Conservation (phyloP, 108 stramenopile species). For the Skeletonema tropicum region DNA sequence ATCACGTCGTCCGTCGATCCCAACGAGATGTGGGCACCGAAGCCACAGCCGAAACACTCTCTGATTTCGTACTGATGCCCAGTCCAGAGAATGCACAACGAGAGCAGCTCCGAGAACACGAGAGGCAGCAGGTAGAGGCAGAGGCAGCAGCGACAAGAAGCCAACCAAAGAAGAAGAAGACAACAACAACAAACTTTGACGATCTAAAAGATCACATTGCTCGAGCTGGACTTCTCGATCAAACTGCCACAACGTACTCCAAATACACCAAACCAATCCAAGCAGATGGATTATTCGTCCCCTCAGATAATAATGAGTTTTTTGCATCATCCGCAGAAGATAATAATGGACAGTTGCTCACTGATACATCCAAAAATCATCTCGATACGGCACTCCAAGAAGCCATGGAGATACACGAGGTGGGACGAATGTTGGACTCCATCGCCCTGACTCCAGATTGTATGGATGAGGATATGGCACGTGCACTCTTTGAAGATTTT, state of each 20-base stretch:
- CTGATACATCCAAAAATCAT: slow-evolving; percentile 51
- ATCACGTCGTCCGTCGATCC: slow-evolving; percentile 78
- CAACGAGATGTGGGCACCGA: slow-evolving; percentile 86
- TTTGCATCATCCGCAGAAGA: slow-evolving; percentile 3
- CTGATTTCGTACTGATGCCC: slow-evolving; percentile 72
- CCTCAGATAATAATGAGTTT: not conserved
- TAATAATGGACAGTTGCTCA: slow-evolving; percentile 12
- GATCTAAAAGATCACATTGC: slow-evolving; percentile 27
- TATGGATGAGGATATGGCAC: slow-evolving; percentile 95
- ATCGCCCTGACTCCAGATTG: slow-evolving; percentile 87
- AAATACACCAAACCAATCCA: slow-evolving; percentile 88
- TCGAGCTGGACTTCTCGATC: slow-evolving; percentile 71
- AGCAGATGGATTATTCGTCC: slow-evolving; percentile 54
- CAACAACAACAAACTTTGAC: slow-evolving; percentile 6
- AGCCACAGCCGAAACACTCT: slow-evolving; percentile 39
- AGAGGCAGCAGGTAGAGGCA: no score
- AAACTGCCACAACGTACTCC: slow-evolving; percentile 85
- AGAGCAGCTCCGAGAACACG: not conserved
- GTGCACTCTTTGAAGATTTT: slow-evolving; percentile 86
- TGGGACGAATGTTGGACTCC: slow-evolving; percentile 77
- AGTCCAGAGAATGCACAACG: slow-evolving; percentile 52
- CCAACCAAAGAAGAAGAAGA: not conserved
- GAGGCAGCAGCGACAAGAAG: no score
- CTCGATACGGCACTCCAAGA: slow-evolving; percentile 53
- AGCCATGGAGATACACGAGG: slow-evolving; percentile 70